Percentiles rank a stretch among this genome's conserved stretches.
Evolutionary conservation across 805 yeast species (phyloP).

Genomic region (Candida piceae): DNA sequence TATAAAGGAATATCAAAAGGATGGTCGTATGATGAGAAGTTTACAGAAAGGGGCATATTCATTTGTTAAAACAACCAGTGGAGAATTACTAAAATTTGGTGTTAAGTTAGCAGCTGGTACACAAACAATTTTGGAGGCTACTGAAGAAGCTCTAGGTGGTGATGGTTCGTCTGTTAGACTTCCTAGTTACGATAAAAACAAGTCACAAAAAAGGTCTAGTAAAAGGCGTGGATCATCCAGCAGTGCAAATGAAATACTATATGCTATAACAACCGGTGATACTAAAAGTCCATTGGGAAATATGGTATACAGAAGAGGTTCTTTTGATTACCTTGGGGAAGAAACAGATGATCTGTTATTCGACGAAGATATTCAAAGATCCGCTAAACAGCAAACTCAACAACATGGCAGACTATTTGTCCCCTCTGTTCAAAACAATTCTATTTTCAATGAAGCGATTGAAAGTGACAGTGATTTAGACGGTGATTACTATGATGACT

Average conservation of each 20-base stretch:
- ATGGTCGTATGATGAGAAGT: conserved; percentile 64
- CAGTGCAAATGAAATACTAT: conserved; percentile 9
- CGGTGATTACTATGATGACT: conserved; percentile 22
- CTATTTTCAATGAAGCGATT: conserved; percentile 8
- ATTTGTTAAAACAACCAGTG: conserved; percentile 74
- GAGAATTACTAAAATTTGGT: conserved; percentile 75
- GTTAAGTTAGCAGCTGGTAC: conserved; percentile 86
- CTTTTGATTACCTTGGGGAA: conserved; percentile 25
- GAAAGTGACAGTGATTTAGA: conserved; percentile 25
- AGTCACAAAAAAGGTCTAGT: conserved; percentile 2
- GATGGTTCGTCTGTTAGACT: conserved; percentile 46
- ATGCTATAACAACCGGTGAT: conserved; percentile 6
- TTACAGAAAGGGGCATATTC: conserved; percentile 68
- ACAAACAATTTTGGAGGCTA: conserved; percentile 70
- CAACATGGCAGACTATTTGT: conserved; percentile 1
- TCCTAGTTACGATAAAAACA: conserved; percentile 9
- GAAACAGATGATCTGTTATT: conserved; percentile 17
- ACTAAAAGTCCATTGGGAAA: conserved; percentile 2
- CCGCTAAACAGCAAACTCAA: too few species aligned
- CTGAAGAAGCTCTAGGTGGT: conserved; percentile 78
- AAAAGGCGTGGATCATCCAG: conserved; percentile 8
- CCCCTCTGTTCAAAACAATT: conserved; percentile 3
- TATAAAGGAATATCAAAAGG: conserved; percentile 64
- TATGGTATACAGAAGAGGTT: conserved; percentile 13
- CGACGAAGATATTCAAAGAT: too few species aligned